Conservation (phyloP, 352 stramenopile genomes). For the Peronospora belbahrii region DNA sequence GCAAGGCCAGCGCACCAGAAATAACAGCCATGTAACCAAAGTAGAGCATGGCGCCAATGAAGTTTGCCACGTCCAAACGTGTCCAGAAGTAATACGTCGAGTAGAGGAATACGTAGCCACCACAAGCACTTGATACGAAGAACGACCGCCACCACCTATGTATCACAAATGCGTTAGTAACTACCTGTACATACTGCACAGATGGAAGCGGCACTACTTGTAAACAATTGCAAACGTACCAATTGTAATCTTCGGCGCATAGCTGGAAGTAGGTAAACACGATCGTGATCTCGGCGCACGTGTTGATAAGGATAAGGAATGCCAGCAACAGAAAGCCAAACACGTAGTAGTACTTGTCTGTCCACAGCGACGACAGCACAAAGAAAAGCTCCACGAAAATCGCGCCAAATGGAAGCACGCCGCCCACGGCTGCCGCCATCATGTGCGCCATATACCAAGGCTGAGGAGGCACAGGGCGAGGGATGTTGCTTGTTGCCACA, state of each 20-base stretch:
- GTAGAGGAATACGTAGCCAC: slow-evolving; percentile 98
- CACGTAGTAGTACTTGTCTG: slow-evolving; percentile 99
- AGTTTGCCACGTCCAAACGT: slow-evolving; percentile 90
- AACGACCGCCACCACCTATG: slow-evolving; percentile 97
- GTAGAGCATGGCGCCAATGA: slow-evolving; percentile 91
- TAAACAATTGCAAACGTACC: slow-evolving; percentile 65
- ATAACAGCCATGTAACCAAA: slow-evolving; percentile 99
- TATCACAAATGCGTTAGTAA: neutral
- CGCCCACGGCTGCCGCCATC: slow-evolving; percentile 91
- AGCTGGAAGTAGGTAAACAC: slow-evolving; percentile 99
- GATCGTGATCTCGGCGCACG: slow-evolving; percentile 98
- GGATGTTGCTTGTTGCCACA: slow-evolving; percentile 97
- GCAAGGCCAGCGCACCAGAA: slow-evolving; percentile 91
- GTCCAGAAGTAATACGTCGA: slow-evolving; percentile 98
- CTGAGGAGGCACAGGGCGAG: slow-evolving; percentile 95
- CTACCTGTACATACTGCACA: too few species aligned
- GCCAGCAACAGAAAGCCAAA: slow-evolving; percentile 99
- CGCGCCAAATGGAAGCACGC: slow-evolving; percentile 97
- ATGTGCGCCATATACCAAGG: slow-evolving; percentile 97
- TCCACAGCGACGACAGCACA: slow-evolving; percentile 97
- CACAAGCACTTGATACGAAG: slow-evolving; percentile 93
- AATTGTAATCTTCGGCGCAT: slow-evolving; percentile 99
- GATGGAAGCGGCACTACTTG: neutral
- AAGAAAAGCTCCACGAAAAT: slow-evolving; percentile 99
- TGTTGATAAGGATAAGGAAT: slow-evolving; percentile 97